Percentiles rank a stretch among this genome's conserved stretches.
Conservation (phyloP, 768 basidiomycete species). For the Mycena maculata region DNA sequence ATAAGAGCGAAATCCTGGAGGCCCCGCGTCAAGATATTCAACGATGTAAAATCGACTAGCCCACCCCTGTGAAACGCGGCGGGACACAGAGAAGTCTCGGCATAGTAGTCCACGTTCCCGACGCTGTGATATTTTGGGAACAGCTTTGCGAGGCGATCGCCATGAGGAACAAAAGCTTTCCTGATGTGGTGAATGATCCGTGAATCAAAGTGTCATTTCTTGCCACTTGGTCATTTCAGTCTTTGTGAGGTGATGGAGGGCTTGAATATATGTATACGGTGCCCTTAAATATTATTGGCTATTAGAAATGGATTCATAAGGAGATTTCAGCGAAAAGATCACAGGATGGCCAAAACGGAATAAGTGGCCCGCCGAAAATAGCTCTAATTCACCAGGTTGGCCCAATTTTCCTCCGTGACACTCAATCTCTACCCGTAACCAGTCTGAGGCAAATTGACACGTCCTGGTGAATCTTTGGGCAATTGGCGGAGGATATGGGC, state of each 20-base stretch:
- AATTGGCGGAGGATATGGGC: background rate
- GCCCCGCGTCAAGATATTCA: no score
- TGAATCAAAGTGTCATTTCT: no score
- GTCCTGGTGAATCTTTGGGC: background rate
- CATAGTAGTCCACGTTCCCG: no score
- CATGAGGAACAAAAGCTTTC: background rate
- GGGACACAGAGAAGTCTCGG: no score
- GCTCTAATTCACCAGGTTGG: background rate
- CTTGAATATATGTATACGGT: no score
- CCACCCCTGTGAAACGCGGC: no score
- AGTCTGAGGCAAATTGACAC: background rate
- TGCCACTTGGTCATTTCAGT: no score
- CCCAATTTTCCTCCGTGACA: background rate
- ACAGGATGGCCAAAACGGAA: background rate
- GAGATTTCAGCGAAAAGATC: background rate
- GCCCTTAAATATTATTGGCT: background rate
- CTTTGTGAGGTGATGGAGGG: no score
- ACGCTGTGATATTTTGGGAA: no score
- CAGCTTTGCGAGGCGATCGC: background rate
- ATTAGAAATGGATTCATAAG: background rate
- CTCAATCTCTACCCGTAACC: background rate
- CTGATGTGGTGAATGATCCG: no score
- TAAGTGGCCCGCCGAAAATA: slow-evolving; percentile 23
- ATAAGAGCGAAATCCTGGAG: no score
- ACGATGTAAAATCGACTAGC: no score